Base-by-base conservation (phyloP, 148 eudicot species). In the Vaccinium macrocarpon region DNA sequence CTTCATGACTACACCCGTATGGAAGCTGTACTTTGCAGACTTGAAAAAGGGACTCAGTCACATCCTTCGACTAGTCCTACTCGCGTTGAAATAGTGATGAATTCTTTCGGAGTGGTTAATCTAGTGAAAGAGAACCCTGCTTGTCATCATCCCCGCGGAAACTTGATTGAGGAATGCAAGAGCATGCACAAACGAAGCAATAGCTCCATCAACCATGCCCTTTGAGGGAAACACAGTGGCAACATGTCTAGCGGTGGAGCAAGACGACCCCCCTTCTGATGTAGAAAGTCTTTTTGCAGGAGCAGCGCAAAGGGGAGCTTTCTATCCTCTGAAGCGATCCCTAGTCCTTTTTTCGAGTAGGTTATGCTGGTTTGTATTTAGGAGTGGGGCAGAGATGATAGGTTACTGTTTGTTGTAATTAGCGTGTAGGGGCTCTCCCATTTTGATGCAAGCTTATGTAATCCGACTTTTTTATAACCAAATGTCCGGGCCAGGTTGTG, bases 141-240 rank as follows among this genome's bases (percentile, higher is more conserved):
- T 42, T 6, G 46, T 42, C 46, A 42, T 42, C 46, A 21, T 62
- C 13, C 70, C 70, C 11, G 2, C 4, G 27, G 27, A 4, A 62
- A 8, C 27, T 62, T 62, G 68, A 62, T 62, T 62, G 68, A 62
- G 68, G 68, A 62, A 62, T n/a, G 68, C 27, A 62, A 62, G 70
- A 23, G 70, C 70, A 62, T 23, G 29, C 13, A 12, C 5, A 11
- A 23, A 62, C 11, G 29, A 62, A 23, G 70, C 29, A 62, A 23
- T n/a, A 62, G 27, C 68, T 62, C 68, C 27, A n/a, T 62, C 29
- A 23, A 62, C 29, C 70, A 62, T 62, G 29, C 29, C 10, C 14
- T 9, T 62, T 25, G 25, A 62, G 66, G 8, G 70, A 62, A 62
- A 23, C 29, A 62, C 8, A 62, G 29, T 62, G 70, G 27, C 70